Evolutionary conservation across 225 moss, liverwort and hornwort genomes (phyloP), one percentile per base, ranked within the genome.

Genomic region (Marchantia polymorpha): DNA sequence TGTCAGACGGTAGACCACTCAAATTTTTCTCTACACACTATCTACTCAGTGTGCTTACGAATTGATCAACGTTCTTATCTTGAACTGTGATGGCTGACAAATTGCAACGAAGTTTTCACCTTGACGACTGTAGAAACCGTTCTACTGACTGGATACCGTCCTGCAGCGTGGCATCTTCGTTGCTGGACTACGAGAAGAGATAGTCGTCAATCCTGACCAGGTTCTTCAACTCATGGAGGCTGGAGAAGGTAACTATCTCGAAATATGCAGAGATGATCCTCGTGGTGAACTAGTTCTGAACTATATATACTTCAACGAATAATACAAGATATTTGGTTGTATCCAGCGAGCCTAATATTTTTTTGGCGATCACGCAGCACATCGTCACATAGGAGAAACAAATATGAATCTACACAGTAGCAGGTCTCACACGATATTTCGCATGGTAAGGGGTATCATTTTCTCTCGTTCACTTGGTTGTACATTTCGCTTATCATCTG

Each of bases 341-440:
- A 25, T 51, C 30, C 20, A 12, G 52, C 25, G 27, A 15, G 55
- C 52, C 54, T 52, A 22, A 58, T 50, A 17, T 48, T 7, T 77
- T 39, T 2, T 39, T 39, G 20, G n/a, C 64, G 58, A 3, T 10
- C 71, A 47, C 74, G 77, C 84, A 89, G 89, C 78, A 69, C 80
- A 94, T 85, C 96, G 96, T 72, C 96, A 92, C 80, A 92, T 92
- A 59, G 96, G 96, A 46, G 94, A 97, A 87, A 97, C 96, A 73
- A 97, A 97, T 71, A 97, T 97, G 96, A 97, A 97, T 73, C 81
- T 89, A 72, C 93, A 91, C 81, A 94, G 94, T 84, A 97, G 96
- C 87, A 92, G 96, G 79, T 97, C 96, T 31, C 96, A 97, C 81
- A 91, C 96, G 60, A 97, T 97, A 77, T 94, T 97, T 73, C 93